A percentile compares a stretch with the other conserved stretches of the same genome.
These are phyloP conservation scores for Diaporthe velutina DNA, from an alignment of 2,329 filamentous ascomycete species.

Conservation along the genomic window DNA sequence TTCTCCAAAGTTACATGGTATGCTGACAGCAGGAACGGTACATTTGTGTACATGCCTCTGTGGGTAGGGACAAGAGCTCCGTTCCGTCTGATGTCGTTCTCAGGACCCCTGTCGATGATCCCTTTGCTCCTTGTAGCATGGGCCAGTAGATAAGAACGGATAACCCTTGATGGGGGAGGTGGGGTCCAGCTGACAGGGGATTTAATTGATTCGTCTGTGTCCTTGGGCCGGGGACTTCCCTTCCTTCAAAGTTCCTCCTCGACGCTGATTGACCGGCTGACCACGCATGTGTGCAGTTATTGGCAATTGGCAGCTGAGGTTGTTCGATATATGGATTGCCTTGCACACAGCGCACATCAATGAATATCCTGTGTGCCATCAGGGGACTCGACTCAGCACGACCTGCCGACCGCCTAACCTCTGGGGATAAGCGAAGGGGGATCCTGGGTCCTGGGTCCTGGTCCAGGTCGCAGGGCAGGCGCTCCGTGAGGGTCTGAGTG, in stretches of 20 bases:
- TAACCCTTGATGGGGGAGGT: not conserved
- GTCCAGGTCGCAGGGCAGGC: not conserved
- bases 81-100: conserved; percentile 22
- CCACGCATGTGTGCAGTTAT: not conserved
- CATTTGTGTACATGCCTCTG: conserved; percentile 14
- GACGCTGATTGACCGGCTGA: not conserved
- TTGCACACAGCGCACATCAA: not conserved
- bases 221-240: conserved; percentile 37
- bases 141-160: conserved; percentile 25
- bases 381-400: conserved; percentile 6
- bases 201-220: conserved; percentile 38
- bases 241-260: conserved; percentile 6
- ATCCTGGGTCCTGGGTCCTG: not conserved
- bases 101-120: conserved; percentile 17
- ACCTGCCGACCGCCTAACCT: not conserved
- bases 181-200: conserved; percentile 32
- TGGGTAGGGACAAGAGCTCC: conserved; percentile 1
- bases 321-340: not conserved
- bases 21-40: conserved; percentile 2
- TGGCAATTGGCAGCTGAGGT: conserved; percentile 12
- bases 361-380: not conserved
- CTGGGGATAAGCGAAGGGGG: not conserved
- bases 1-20: not conserved
- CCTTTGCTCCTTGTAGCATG: not conserved
- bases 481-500: conserved; percentile 15